A percentile compares a stretch with the other conserved stretches of the same genome.
Conservation (phyloP, 169 alveolate species). For the Eimeria falciformis region DNA sequence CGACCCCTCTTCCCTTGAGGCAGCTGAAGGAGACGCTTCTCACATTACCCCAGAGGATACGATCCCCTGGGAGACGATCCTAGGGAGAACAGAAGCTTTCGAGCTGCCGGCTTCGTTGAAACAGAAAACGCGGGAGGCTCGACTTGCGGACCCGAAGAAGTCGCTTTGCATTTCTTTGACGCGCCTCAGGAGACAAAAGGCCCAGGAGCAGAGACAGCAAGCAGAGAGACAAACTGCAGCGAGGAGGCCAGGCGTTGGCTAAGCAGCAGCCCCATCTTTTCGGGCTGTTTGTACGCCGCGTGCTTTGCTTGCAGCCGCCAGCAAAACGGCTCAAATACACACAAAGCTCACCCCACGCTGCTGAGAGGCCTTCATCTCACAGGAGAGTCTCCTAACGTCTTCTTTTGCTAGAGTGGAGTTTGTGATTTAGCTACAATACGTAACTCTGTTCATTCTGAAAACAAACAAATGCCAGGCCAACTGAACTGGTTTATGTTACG, state of each 20-base stretch:
- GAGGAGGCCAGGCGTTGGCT: neutral
- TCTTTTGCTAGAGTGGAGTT: no score
- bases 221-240: neutral
- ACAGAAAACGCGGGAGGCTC: slow-evolving; percentile 24
- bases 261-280: no score
- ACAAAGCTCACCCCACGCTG: no score
- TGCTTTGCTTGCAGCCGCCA: no score
- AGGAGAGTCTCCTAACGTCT: no score
- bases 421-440: no score
- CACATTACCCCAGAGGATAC: neutral
- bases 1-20: neutral
- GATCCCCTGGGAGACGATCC: no score
- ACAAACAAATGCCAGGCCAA: slow-evolving; percentile 13
- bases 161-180: neutral
- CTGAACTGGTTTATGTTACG: slow-evolving; percentile 18
- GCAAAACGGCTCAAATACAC: no score
- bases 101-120: slow-evolving; percentile 1
- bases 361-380: no score
- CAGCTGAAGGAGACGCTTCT: neutral
- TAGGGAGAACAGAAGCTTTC: neutral
- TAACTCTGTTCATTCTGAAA: slow-evolving; percentile 41
- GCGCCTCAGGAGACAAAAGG: slow-evolving; percentile 44
- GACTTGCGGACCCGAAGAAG: neutral
- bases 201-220: neutral
- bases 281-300: no score